phyloP scores from a whole-genome alignment of 106 monocot genomes.

The Apostasia shenzhenica region DNA sequence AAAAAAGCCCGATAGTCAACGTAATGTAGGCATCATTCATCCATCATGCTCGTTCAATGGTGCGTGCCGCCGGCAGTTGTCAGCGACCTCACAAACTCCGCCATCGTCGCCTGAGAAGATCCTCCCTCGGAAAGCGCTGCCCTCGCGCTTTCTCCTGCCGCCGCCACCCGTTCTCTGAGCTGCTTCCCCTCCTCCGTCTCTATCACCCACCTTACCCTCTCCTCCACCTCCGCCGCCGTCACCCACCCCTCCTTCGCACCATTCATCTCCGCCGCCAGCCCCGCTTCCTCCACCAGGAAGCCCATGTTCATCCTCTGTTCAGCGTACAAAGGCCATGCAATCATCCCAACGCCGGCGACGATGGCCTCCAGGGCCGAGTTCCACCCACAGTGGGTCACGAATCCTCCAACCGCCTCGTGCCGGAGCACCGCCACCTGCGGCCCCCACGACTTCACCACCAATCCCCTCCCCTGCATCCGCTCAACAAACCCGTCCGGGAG shows the following conservation, averaged over 20 bases:
- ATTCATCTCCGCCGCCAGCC: conserved; percentile 28
- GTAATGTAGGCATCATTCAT: too few relatives aligned
- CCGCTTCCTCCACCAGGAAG: conserved; percentile 29
- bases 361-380: conserved; percentile 58
- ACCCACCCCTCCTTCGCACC: conserved; percentile 46
- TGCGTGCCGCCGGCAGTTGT: too few relatives aligned
- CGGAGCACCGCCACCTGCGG: conserved; percentile 46
- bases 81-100: conserved; percentile 10
- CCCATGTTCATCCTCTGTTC: conserved; percentile 63
- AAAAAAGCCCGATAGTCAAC: too few relatives aligned
- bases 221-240: conserved; percentile 51
- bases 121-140: conserved; percentile 20
- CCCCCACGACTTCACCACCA: conserved; percentile 57
- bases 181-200: conserved; percentile 29
- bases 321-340: conserved; percentile 65
- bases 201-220: conserved; percentile 50
- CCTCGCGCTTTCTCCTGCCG: conserved; percentile 18
- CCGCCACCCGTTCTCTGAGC: conserved; percentile 15
- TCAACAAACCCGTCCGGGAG: conserved; percentile 54
- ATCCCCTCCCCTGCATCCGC: conserved; percentile 36
- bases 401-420: conserved; percentile 50
- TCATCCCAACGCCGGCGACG: conserved; percentile 36
- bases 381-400: conserved; percentile 72
- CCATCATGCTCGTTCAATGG: too few relatives aligned
- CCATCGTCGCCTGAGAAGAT: conserved; percentile 10